Percentiles rank a stretch among this genome's conserved stretches.
Conservation (phyloP, 108 stramenopile genomes). For the Parmales sp. region DNA sequence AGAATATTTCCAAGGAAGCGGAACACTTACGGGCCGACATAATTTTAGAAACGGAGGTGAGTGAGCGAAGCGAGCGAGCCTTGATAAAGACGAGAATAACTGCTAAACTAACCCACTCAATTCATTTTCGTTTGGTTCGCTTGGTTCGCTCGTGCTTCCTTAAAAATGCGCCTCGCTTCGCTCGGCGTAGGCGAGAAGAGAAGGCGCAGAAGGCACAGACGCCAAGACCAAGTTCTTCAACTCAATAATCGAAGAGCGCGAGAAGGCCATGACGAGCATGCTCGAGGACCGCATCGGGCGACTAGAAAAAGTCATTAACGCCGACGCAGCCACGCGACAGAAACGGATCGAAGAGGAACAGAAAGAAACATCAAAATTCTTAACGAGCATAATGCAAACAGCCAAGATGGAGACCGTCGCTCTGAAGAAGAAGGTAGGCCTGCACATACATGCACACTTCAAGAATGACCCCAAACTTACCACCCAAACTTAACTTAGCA, state of each 20-base stretch:
- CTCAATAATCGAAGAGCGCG: slow-evolving; percentile 4
- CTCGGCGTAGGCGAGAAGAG: not conserved
- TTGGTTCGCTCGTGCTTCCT: too few relatives aligned
- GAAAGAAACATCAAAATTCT: not conserved
- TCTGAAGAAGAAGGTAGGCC: not conserved
- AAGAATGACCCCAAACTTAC: too few relatives aligned
- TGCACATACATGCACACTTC: too few relatives aligned
- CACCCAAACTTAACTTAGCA: too few relatives aligned
- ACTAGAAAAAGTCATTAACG: not conserved
- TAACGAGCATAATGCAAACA: not conserved
- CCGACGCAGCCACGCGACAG: not conserved
- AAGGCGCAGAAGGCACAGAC: not conserved
- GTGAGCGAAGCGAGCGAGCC: too few relatives aligned
- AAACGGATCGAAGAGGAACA: not conserved
- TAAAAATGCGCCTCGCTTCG: too few relatives aligned
- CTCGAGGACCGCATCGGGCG: not conserved
- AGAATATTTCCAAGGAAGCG: too few relatives aligned
- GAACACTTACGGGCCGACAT: too few relatives aligned
- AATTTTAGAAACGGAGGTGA: too few relatives aligned
- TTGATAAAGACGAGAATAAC: too few relatives aligned
- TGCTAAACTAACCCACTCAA: too few relatives aligned
- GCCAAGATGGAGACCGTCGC: not conserved
- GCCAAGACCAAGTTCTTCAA: not conserved
- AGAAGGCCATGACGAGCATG: not conserved
- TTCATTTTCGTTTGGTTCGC: too few relatives aligned